Conservation (phyloP, 2,329 filamentous ascomycete species). For the Talaromyces marneffei region DNA sequence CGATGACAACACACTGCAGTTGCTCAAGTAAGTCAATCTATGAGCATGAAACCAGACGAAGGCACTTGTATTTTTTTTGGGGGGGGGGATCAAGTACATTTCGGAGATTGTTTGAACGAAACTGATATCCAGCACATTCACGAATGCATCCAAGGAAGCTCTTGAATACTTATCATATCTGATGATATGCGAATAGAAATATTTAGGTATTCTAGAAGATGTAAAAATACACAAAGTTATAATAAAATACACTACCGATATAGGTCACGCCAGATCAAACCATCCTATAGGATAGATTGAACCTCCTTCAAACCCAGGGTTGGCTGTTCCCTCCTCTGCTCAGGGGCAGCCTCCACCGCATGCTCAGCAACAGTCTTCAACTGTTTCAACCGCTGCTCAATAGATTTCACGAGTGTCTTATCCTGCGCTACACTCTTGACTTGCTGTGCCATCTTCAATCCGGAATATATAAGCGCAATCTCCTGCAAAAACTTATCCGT, state of each 20-base stretch:
- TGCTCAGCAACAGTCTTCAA: constrained; percentile 50
- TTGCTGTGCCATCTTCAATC: constrained; percentile 35
- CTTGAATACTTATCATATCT: neutral
- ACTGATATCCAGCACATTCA: neutral
- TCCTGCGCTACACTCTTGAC: constrained; percentile 28
- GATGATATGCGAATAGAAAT: neutral
- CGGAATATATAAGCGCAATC: constrained; percentile 36
- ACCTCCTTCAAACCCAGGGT: constrained; percentile 20
- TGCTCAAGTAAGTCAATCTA: constrained; percentile 19
- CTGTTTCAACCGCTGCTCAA: constrained; percentile 28
- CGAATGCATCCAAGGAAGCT: neutral
- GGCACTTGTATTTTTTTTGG: neutral
- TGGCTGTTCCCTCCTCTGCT: constrained; percentile 17
- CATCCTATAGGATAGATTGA: neutral
- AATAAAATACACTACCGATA: constrained; percentile 2
- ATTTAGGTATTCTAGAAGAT: neutral
- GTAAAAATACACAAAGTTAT: constrained; percentile 9
- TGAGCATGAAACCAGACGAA: neutral
- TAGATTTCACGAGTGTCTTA: constrained; percentile 19
- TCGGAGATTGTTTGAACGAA: neutral
- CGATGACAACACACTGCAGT: constrained; percentile 67
- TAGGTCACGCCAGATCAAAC: too few species aligned
- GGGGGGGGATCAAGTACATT: neutral
- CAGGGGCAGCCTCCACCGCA: constrained; percentile 18
- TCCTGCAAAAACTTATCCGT: constrained; percentile 26